These are phyloP conservation scores for Mucor saturninus DNA, from an alignment of 371 early-diverging fungal genomes.

Conservation along the genomic window DNA sequence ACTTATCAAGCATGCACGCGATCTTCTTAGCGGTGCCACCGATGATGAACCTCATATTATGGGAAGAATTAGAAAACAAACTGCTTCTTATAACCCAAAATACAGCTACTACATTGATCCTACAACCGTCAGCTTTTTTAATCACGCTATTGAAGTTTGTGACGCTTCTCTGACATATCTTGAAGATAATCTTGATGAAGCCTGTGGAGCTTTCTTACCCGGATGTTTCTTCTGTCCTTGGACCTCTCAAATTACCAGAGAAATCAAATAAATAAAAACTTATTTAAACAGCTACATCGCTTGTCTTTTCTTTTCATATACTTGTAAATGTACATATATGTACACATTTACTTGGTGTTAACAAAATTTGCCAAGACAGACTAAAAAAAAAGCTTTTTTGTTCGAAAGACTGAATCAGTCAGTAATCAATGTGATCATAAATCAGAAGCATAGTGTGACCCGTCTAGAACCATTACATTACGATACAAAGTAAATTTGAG, in stretches of 20 bases:
- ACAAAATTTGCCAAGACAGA: too few species aligned
- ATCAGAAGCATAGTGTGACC: too few species aligned
- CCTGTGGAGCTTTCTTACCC: conserved; percentile 10
- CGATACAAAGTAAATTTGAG: too few species aligned
- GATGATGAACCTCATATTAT: not conserved
- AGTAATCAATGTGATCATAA: too few species aligned
- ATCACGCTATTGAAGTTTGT: conserved; percentile 6
- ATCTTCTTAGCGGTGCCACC: not conserved
- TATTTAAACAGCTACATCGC: too few species aligned
- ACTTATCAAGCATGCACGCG: not conserved
- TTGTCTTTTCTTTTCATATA: too few species aligned
- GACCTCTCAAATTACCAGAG: not conserved
- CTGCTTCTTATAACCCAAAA: not conserved
- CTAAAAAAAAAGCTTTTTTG: too few species aligned
- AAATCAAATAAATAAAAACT: not conserved
- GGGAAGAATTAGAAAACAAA: conserved; percentile 7
- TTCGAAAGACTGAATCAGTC: too few species aligned
- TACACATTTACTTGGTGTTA: too few species aligned
- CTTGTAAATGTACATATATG: too few species aligned
- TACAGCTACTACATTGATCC: not conserved
- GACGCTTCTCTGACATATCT: not conserved
- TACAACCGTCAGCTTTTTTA: not conserved
- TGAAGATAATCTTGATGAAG: conserved; percentile 7
- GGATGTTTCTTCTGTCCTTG: conserved; percentile 8
- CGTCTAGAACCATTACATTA: too few species aligned